phyloP scores from a whole-genome alignment of 2,329 filamentous ascomycete species.

The Colletotrichum limetticola region DNA sequence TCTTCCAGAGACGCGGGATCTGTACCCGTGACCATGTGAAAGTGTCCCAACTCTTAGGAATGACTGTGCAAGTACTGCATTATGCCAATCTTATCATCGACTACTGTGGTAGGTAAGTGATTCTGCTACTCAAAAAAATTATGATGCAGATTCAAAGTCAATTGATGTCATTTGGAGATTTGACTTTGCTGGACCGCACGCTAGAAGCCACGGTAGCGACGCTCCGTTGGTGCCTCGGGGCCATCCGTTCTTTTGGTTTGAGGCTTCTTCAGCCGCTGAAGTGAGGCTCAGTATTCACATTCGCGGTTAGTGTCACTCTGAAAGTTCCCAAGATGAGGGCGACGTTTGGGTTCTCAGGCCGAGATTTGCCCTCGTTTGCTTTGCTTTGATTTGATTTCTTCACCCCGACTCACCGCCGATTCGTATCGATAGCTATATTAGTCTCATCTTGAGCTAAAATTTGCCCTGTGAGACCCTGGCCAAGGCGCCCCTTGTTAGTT shows the following conservation, averaged over 20 bases:
- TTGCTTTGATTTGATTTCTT: neutral
- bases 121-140: neutral
- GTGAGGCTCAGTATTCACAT: neutral
- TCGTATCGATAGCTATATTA: slow-evolving; percentile 12
- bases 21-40: neutral
- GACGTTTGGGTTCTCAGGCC: neutral
- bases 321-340: neutral
- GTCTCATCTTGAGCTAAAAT: slow-evolving; percentile 19
- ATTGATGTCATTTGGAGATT: neutral
- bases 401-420: slow-evolving; percentile 17
- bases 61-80: neutral
- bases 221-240: neutral
- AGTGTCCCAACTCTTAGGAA: neutral
- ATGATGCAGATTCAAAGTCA: neutral
- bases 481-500: slow-evolving; percentile 13
- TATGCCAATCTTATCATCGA: neutral
- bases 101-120: neutral
- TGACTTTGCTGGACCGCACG: neutral
- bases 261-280: neutral
- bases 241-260: neutral
- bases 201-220: neutral
- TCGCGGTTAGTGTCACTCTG: neutral
- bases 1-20: neutral
- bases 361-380: neutral
- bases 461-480: slow-evolving; percentile 4